These are phyloP conservation scores for Pichia sp. DNA, from an alignment of 1,139 yeast genomes.

Conservation along the genomic window DNA sequence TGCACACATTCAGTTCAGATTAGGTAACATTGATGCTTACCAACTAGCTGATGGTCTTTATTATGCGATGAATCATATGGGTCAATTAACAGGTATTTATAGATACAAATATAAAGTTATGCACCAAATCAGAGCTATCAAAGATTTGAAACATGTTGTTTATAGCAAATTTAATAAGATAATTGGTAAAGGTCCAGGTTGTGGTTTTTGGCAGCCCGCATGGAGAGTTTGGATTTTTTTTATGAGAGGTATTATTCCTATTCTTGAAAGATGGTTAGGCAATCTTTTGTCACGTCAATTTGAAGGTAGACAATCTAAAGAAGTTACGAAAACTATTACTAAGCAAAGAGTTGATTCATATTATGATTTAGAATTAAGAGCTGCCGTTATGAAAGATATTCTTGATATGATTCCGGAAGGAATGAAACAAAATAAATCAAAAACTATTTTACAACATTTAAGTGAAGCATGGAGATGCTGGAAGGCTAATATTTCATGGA, in stretches of 20 bases:
- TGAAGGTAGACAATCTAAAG: constrained; percentile 91
- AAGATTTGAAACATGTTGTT: constrained; percentile 87
- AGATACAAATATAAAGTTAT: constrained; percentile 94
- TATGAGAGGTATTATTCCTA: constrained; percentile 87
- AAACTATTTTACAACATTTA: constrained; percentile 83
- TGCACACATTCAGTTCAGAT: constrained; percentile 83
- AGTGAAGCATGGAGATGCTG: constrained; percentile 99
- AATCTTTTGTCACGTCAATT: constrained; percentile 88
- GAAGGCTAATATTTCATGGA: constrained; percentile 99
- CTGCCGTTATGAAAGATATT: constrained; percentile 93
- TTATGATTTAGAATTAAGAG: constrained; percentile 86
- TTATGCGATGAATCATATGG: constrained; percentile 85
- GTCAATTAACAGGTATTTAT: constrained; percentile 93
- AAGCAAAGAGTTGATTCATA: constrained; percentile 94
- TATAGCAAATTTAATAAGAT: constrained; percentile 72
- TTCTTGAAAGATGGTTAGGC: constrained; percentile 92
- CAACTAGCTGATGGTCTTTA: constrained; percentile 93
- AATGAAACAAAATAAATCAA: constrained; percentile 78
- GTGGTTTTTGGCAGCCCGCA: constrained; percentile 99
- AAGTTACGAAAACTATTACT: constrained; percentile 87
- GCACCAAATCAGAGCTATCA: constrained; percentile 97
- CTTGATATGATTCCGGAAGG: constrained; percentile 97
- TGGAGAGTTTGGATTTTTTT: constrained; percentile 97
- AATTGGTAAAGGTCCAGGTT: constrained; percentile 97
- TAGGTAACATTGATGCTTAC: constrained; percentile 88